Percentiles rank a stretch among this genome's conserved stretches.
Evolutionary conservation across 1,284 basidiomycete species (phyloP).

Genomic region (Cryptococcus floricola): DNA sequence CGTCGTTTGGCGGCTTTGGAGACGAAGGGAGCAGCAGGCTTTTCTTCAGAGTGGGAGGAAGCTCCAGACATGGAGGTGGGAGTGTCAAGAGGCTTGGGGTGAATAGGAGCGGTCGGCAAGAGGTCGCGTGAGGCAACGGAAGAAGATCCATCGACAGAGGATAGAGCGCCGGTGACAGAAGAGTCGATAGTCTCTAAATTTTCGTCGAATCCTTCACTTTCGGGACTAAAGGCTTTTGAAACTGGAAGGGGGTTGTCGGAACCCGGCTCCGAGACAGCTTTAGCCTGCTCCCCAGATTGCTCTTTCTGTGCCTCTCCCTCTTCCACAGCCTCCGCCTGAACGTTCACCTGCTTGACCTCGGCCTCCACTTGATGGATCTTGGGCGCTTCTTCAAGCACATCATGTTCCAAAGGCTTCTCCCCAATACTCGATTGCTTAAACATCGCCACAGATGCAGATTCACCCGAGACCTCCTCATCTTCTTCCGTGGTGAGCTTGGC

Average conservation of each 20-base stretch:
- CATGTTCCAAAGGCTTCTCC: not conserved
- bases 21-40: not conserved
- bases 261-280: not conserved
- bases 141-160: no score
- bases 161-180: no score
- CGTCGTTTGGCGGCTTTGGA: not conserved
- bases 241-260: not conserved
- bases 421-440: not conserved
- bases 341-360: constrained; percentile 26
- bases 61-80: not conserved
- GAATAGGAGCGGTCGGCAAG: no score
- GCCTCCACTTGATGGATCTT: constrained; percentile 5
- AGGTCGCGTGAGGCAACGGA: no score
- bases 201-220: not conserved
- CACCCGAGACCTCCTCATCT: not conserved
- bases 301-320: not conserved
- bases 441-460: not conserved
- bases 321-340: constrained; percentile 16
- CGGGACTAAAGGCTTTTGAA: not conserved
- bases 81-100: not conserved
- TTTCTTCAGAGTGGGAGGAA: not conserved
- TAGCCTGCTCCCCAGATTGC: not conserved
- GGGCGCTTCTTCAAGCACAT: not conserved
- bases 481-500: constrained; percentile 3
- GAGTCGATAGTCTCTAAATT: not conserved